Evolutionary conservation across 768 basidiomycete genomes (phyloP), one percentile per base, ranked within the genome.

Genomic region (Cystobasidiopsis lactophilus): DNA sequence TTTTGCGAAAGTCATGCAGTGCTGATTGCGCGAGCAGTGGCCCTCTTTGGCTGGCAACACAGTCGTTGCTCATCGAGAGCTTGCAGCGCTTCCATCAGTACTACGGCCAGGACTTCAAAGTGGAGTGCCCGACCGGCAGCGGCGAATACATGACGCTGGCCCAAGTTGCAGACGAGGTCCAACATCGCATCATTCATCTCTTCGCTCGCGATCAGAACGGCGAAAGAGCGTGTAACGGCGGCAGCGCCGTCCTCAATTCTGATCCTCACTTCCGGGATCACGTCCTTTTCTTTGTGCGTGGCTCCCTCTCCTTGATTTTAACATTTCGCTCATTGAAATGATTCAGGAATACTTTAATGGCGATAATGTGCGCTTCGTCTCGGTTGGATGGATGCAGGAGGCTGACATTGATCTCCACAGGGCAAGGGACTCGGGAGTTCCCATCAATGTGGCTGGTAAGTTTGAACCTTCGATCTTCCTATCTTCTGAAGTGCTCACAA

Each of bases 81-180:
- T 72, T 98, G 51, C 93, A 96, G 67, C 76, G 93, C 21, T 96
- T 96, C 74, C 82, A 96, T 70, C 59, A 91, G 62, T 98, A 95
- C 68, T 96, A 93, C 59, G 93, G 93, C 2, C 80, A 86, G 52
- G 79, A 82, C 21, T 69, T 95, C 33, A 80, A 84, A 69, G 75
- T 75, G 27, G 93, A 98, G 67, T 98, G 93, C 62, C 93, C 93
- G 3, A 88, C 85, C 0, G 86, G 88, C 26, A 83, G 80, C 57
- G 93, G 93, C n/a, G 89, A 93, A 59, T 85, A 80, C 67, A 95
- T 95, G 88, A 84, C 86, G 64, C 77, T 98, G 7, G 84, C 80
- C 10, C 74, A 77, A 53, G 86, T 91, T 19, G 86, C 93, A 4
- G 91, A 95, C 62, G 93, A 98, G 67, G 88, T 98, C 52, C 93